Conservation (phyloP, 306 rosid species). For the Begonia peltatifolia region DNA sequence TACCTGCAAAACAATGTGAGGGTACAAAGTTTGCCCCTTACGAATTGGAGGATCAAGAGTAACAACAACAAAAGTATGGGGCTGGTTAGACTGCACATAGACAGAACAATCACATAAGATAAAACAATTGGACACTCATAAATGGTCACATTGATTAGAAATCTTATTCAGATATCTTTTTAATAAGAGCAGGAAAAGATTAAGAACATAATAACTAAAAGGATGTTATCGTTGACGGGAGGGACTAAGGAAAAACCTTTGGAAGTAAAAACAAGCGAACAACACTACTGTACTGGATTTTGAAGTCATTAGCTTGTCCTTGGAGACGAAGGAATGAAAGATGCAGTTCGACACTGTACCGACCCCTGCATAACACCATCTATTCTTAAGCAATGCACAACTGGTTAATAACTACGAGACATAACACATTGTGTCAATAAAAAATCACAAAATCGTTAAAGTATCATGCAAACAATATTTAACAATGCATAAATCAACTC, state of each 20-base stretch:
- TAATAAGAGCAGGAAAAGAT: neutral
- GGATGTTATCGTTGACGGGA: neutral
- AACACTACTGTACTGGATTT: conserved; percentile 95
- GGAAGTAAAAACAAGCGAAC: conserved; percentile 94
- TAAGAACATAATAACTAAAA: neutral
- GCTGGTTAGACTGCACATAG: conserved; percentile 83
- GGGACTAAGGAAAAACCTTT: conserved; percentile 42
- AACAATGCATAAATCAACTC: neutral
- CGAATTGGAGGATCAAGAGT: conserved; percentile 98
- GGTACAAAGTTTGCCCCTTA: conserved; percentile 94
- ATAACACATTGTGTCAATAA: too few relatives aligned
- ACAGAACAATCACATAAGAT: conserved; percentile 10
- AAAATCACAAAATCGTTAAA: neutral
- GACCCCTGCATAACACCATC: conserved; percentile 54
- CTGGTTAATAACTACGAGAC: neutral
- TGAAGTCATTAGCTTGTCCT: conserved; percentile 97
- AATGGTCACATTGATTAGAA: neutral
- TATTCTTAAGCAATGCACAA: conserved; percentile 11
- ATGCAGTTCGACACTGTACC: conserved; percentile 92
- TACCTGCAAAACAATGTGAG: conserved; percentile 99
- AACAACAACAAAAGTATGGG: conserved; percentile 80
- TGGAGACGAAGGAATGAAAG: conserved; percentile 85
- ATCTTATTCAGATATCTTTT: neutral
- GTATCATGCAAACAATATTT: neutral
- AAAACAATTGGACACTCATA: neutral